Base-by-base conservation (phyloP, 768 basidiomycete species). In the Amanita subjunquillea region DNA sequence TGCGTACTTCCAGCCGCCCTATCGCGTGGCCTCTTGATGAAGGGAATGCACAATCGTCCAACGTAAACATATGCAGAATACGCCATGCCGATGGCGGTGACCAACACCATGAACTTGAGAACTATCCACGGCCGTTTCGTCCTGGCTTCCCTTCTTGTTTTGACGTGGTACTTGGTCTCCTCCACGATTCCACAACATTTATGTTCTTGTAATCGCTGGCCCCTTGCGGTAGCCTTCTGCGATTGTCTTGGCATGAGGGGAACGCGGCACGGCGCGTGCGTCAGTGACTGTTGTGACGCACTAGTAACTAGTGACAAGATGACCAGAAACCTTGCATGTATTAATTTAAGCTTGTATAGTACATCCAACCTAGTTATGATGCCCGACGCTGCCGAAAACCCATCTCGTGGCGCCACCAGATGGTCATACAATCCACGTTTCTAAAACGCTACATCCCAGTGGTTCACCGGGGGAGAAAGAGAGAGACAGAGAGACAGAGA, bases 61-160 rank as follows among this genome's bases (percentile, higher is more conserved):
- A 88, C 74, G 62, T 91, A 91, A 2, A 92, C 91, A 63, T 94
- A 95, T 23, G 66, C 71, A 3, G 82, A 62, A 65, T 91, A 92
- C 1, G 67, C 80, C 55, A 82, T 75, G 53, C 92, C 70, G 0
- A 71, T 83, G 20, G 77, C 13, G 0, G 81, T 76, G 2, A 92
- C 48, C 3, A 67, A 73, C 25, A 91, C 72, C 60, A 82, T 71
- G 34, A 87, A 58, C 70, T 92, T 92, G 64, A 75, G 78, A 23
- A 78, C 72, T 47, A 86, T 67, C 87, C 87, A 91, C 51, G 87
- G 83, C 55, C 79, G 77, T 55, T 69, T 76, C 6, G 65, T 64
- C 46, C 71, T 61, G n/a, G 64, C 63, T 22, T 69, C 71, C 23
- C 73, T 66, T 57, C 69, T 71, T 55, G 73, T 70, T 38, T 71